A percentile compares a stretch with the other conserved stretches of the same genome.
Conservation (phyloP, 1,139 yeast genomes). For the Geotrichum fermentans region DNA sequence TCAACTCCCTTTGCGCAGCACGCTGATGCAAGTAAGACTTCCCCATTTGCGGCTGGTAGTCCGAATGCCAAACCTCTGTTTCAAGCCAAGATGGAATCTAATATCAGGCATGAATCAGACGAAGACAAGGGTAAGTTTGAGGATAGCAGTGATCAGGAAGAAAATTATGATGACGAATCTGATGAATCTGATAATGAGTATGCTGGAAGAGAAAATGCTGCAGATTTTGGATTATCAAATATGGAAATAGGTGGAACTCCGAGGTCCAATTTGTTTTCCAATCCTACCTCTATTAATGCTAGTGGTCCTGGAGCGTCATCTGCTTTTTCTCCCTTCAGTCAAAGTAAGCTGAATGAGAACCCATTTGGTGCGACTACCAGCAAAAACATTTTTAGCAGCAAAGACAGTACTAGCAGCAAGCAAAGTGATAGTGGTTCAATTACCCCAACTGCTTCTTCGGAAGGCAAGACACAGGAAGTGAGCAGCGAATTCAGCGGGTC, state of each 20-base stretch:
- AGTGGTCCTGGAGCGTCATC: background rate
- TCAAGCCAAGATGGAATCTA: background rate
- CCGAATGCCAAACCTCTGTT: background rate
- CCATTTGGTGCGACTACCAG: background rate
- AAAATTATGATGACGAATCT: background rate
- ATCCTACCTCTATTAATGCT: background rate
- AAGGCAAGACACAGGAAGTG: too few relatives aligned
- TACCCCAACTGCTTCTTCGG: too few relatives aligned
- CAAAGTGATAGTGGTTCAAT: background rate
- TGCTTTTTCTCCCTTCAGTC: background rate
- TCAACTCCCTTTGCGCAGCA: background rate
- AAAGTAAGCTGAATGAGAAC: background rate
- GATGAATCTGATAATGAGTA: conserved; percentile 1
- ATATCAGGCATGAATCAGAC: conserved; percentile 33
- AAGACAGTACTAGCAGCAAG: background rate
- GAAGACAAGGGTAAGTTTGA: conserved; percentile 31
- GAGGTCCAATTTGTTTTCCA: background rate
- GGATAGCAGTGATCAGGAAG: conserved; percentile 7
- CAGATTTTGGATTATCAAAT: background rate
- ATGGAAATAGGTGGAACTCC: background rate
- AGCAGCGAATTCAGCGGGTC: too few relatives aligned
- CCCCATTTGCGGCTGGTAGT: background rate
- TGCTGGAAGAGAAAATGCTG: background rate
- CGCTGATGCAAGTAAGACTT: background rate
- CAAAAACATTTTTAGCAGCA: background rate